phyloP scores from a whole-genome alignment of 2,329 filamentous ascomycete genomes.

The Aspergillus sp. region DNA sequence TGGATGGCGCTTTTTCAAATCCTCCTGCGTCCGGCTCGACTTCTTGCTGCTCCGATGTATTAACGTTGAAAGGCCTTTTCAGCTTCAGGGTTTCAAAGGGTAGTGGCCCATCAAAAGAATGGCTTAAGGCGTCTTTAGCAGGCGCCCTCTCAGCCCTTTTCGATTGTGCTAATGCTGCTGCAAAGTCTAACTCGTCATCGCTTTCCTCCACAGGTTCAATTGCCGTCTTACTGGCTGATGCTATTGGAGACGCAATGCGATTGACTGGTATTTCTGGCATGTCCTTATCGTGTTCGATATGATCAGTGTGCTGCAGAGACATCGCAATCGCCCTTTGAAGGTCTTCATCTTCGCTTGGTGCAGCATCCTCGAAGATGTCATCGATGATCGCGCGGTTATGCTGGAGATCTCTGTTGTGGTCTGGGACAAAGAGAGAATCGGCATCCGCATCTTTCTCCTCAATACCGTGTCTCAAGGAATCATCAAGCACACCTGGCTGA shows the following conservation, averaged over 20 bases:
- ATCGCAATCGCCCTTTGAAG: conserved; percentile 79
- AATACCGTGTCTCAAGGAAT: conserved; percentile 35
- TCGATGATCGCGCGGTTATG: conserved; percentile 39
- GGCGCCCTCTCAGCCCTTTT: conserved; percentile 57
- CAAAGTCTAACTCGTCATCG: conserved; percentile 74
- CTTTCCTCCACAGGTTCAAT: conserved; percentile 49
- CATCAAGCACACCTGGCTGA: conserved; percentile 37
- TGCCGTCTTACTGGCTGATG: conserved; percentile 25
- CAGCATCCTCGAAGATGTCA: conserved; percentile 57
- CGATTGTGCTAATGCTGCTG: conserved; percentile 71
- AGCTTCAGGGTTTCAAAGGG: conserved; percentile 83
- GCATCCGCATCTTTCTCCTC: conserved; percentile 31
- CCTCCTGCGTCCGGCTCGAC: conserved; percentile 60
- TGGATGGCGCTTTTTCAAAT: conserved; percentile 56
- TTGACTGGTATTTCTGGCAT: conserved; percentile 34
- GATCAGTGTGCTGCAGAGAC: conserved; percentile 59
- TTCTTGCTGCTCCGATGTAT: conserved; percentile 48
- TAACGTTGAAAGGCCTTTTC: conserved; percentile 56
- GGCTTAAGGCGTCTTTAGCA: conserved; percentile 44
- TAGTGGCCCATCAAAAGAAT: conserved; percentile 74
- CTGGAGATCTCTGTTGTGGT: conserved; percentile 40
- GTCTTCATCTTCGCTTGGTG: conserved; percentile 65
- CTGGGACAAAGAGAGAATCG: conserved; percentile 58
- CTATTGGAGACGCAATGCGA: conserved; percentile 49
- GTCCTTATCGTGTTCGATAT: conserved; percentile 39